A percentile compares a stretch with the other conserved stretches of the same genome.
These are phyloP conservation scores for Biancaea sappan DNA, from an alignment of 306 rosid genomes.

Conservation along the genomic window DNA sequence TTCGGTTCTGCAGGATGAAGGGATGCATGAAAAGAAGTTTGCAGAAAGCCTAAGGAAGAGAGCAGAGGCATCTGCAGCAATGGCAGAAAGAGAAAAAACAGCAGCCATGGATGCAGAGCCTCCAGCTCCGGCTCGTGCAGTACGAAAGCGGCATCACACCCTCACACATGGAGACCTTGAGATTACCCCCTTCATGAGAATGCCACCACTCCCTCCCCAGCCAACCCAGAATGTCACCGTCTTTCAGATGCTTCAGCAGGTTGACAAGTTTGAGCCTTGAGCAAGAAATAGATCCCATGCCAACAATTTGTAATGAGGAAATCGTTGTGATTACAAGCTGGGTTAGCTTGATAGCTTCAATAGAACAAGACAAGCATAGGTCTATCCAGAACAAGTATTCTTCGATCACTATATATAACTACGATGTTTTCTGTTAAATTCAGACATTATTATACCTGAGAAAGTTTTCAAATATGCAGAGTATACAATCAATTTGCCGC, in stretches of 20 bases:
- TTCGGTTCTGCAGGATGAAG: conserved; percentile 63
- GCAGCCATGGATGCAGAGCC: conserved; percentile 39
- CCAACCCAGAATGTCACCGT: conserved; percentile 67
- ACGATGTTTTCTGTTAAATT: conserved; percentile 31
- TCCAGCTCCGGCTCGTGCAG: conserved; percentile 59
- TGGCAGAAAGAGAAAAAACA: conserved; percentile 32
- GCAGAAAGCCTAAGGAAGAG: conserved; percentile 69
- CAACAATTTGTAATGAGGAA: conserved; percentile 32
- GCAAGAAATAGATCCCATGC: conserved; percentile 22
- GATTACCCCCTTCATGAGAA: conserved; percentile 62
- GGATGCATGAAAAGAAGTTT: conserved; percentile 55
- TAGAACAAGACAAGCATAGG: conserved; percentile 31
- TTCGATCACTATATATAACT: conserved; percentile 31
- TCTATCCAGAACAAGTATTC: conserved; percentile 30
- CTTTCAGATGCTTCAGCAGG: conserved; percentile 83
- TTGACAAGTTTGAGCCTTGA: conserved; percentile 73
- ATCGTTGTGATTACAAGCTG: conserved; percentile 30
- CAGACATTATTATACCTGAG: conserved; percentile 33
- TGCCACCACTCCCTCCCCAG: conserved; percentile 56
- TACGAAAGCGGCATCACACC: conserved; percentile 85
- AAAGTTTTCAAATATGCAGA: conserved; percentile 32
- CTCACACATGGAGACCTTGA: conserved; percentile 67
- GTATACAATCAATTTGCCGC: conserved; percentile 8
- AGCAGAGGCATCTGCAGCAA: conserved; percentile 47
- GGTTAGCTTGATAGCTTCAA: conserved; percentile 27